Percentiles rank a stretch among this genome's conserved stretches.
Conservation (phyloP, 2,329 filamentous ascomycete species). For the Fusarium heterosporum region DNA sequence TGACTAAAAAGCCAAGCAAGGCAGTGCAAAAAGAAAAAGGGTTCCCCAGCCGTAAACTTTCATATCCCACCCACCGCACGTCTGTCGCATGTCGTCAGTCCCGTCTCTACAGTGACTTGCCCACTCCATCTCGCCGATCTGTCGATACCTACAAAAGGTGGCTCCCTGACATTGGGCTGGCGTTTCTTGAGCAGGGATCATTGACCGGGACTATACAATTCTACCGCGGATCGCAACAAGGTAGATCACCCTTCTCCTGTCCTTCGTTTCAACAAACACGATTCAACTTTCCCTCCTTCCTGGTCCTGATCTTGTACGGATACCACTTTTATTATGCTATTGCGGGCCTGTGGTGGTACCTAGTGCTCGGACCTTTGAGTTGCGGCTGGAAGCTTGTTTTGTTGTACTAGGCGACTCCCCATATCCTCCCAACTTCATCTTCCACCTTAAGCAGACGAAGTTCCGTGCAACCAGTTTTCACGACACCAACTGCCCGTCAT, state of each 20-base stretch:
- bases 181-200: conserved; percentile 38
- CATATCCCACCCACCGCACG: conserved; percentile 24
- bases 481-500: conserved; percentile 32
- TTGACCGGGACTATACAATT: conserved; percentile 15
- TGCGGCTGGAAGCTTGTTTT: conserved; percentile 16
- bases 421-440: conserved; percentile 10
- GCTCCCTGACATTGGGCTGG: conserved; percentile 26
- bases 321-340: conserved; percentile 11
- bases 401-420: conserved; percentile 15
- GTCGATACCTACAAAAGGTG: conserved; percentile 34
- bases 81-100: background rate
- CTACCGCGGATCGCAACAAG: conserved; percentile 33
- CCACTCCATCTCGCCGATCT: conserved; percentile 34
- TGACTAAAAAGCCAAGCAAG: conserved; percentile 36
- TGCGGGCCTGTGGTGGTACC: background rate
- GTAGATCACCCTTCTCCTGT: conserved; percentile 32
- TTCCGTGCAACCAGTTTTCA: background rate
- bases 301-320: conserved; percentile 3
- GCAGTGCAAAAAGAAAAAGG: conserved; percentile 31
- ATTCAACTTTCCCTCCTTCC: conserved; percentile 13
- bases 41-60: conserved; percentile 18
- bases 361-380: conserved; percentile 5
- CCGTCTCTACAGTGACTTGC: conserved; percentile 19
- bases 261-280: conserved; percentile 22
- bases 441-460: conserved; percentile 5